Conservation (phyloP, 345 rosid genomes). For the Linum tenue region DNA sequence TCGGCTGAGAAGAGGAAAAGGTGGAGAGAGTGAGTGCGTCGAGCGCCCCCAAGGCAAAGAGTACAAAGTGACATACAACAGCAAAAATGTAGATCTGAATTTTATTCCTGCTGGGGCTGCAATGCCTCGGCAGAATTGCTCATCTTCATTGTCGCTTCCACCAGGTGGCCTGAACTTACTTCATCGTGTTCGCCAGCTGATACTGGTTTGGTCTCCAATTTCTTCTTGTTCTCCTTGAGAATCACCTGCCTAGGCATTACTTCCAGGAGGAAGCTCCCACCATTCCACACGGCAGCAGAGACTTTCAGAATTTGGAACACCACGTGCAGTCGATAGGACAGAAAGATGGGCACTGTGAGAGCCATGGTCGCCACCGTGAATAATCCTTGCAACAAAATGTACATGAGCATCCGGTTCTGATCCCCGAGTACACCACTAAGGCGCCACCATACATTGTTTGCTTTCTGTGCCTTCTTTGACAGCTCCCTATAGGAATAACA, state of each 20-base stretch:
- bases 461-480: conserved; percentile 80
- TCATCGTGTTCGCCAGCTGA: conserved; percentile 15
- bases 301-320: conserved; percentile 78
- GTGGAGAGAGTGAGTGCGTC: neutral
- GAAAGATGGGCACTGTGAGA: conserved; percentile 80
- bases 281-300: conserved; percentile 87
- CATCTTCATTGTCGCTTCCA: conserved; percentile 9
- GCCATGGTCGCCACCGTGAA: conserved; percentile 95
- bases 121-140: conserved; percentile 3
- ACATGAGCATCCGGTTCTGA: conserved; percentile 73
- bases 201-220: conserved; percentile 25
- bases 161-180: neutral
- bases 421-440: conserved; percentile 78
- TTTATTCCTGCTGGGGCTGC: neutral
- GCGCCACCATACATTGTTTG: conserved; percentile 80
- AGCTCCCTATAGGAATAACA: conserved; percentile 42
- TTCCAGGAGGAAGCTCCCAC: conserved; percentile 85
- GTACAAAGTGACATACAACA: neutral
- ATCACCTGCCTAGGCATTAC: conserved; percentile 90
- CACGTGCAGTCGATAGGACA: conserved; percentile 57
- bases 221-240: conserved; percentile 57
- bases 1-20: too few species aligned
- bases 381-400: conserved; percentile 59
- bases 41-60: neutral
- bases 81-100: neutral